Evolutionary conservation across 2,329 filamentous ascomycete species (phyloP).

Genomic region (Stagonosporopsis vannaccii): DNA sequence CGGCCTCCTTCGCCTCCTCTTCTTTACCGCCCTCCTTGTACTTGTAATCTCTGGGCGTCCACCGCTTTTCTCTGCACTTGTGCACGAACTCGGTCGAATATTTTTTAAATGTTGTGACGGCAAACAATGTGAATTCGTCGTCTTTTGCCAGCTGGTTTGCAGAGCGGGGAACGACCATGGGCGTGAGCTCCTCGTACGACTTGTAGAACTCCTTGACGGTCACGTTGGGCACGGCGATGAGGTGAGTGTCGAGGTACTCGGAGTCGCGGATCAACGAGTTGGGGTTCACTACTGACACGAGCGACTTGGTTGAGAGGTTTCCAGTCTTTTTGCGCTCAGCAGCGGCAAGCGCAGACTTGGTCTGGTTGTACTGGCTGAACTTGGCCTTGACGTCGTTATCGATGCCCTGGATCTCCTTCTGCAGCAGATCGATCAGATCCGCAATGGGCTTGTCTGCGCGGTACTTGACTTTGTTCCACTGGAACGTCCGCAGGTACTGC

Average conservation of each 20-base stretch:
- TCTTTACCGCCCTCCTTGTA: conserved; percentile 89
- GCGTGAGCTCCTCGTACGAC: conserved; percentile 84
- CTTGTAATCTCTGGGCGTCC: conserved; percentile 94
- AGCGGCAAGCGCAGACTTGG: conserved; percentile 82
- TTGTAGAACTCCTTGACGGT: conserved; percentile 87
- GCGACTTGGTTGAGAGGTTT: conserved; percentile 92
- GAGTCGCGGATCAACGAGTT: conserved; percentile 78
- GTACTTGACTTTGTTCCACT: conserved; percentile 98
- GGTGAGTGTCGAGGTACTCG: conserved; percentile 95
- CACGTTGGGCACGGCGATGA: conserved; percentile 84
- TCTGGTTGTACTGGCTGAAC: conserved; percentile 90
- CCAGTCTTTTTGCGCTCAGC: conserved; percentile 90
- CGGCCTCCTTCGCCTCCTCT: conserved; percentile 86
- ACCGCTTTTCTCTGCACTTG: conserved; percentile 90
- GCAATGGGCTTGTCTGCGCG: conserved; percentile 87
- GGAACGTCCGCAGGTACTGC: conserved; percentile 86
- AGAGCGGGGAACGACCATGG: conserved; percentile 94
- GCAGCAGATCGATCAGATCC: conserved; percentile 85
- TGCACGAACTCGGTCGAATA: conserved; percentile 84
- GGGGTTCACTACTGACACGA: conserved; percentile 87
- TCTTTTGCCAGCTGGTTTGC: conserved; percentile 81
- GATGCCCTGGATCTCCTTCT: conserved; percentile 91
- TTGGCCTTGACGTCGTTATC: conserved; percentile 97
- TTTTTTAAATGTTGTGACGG: conserved; percentile 94
- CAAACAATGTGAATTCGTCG: conserved; percentile 87